These are phyloP conservation scores for Austropuccinia psidii DNA, from an alignment of 1,284 basidiomycete species.

Conservation along the genomic window DNA sequence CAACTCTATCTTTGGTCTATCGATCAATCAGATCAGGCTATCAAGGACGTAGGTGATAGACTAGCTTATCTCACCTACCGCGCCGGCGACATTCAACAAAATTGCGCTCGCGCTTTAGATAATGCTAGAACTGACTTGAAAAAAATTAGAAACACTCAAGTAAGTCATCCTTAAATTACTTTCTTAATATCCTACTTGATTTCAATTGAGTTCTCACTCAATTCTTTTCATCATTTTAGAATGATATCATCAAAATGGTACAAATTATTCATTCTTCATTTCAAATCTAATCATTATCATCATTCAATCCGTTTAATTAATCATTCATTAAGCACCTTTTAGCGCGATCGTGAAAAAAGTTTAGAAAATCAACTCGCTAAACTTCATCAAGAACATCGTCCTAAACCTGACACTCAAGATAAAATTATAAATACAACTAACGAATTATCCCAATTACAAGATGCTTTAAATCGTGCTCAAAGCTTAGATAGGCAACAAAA, in stretches of 20 bases:
- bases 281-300: conserved; percentile 37
- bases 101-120: conserved; percentile 14
- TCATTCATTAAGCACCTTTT: conserved; percentile 12
- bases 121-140: conserved; percentile 22
- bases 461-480: too few species aligned
- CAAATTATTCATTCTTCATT: not conserved
- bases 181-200: not conserved
- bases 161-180: not conserved
- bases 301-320: conserved; percentile 27
- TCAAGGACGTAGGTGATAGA: conserved; percentile 40
- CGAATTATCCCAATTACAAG: too few species aligned
- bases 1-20: conserved; percentile 38
- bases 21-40: conserved; percentile 39
- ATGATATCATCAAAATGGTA: conserved; percentile 19
- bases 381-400: conserved; percentile 36
- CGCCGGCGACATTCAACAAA: conserved; percentile 39
- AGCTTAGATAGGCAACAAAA: conserved; percentile 39
- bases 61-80: conserved; percentile 41
- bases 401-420: conserved; percentile 32
- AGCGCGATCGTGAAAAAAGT: conserved; percentile 37
- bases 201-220: not conserved
- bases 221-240: not conserved
- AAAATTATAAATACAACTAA: conserved; percentile 38
- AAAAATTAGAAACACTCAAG: conserved; percentile 28
- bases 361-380: conserved; percentile 36